Evolutionary conservation across 2,329 filamentous ascomycete genomes (phyloP), one percentile per base, ranked within the genome.

Genomic region (Aureobasidium pullulans): DNA sequence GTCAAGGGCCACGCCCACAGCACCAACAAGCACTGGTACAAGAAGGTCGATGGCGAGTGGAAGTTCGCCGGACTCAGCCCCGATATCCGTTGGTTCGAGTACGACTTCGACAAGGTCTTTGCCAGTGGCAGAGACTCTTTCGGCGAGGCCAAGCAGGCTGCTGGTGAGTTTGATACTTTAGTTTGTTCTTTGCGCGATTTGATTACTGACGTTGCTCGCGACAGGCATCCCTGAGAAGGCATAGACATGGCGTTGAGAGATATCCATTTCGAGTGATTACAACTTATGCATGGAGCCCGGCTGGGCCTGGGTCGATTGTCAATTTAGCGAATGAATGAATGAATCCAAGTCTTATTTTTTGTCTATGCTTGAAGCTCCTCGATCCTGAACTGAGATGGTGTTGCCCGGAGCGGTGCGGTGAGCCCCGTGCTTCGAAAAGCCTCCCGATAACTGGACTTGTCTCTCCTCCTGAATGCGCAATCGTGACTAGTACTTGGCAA

Each of bases 1-100:
- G 73, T 79, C 65, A 81, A 82, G 73, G 80, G 80, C n/a, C 80
- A 83, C 64, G 79, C 79, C 5, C 81, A 84, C 69, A 79, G 76
- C 62, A 76, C 73, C 64, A 81, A 80, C 66, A 76, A 71, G 61
- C 77, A 81, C 65, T 79, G 76, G 76, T 84, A 83, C 69, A 77
- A 76, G 69, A 81, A 78, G 72, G 74, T 83, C n/a, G 75, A 82
- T 34, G 81, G 80, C 1, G 77, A 76, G 63, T 83, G 80, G 80
- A 82, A 82, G 71, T 82, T 82, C 71, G 80, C 80, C 0, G 80
- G 80, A 2, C 67, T 83, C 52, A 71, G 72, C 67, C 80, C 80
- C 9, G 77, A 80, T 56, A 81, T 82, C 63, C 67, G 79, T 60
- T 83, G 80, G 80, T 74, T 70, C 59, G 80, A 82, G 74, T 79